Evolutionary conservation across 345 rosid genomes (phyloP).

Genomic region (Eucalyptus cloeziana): DNA sequence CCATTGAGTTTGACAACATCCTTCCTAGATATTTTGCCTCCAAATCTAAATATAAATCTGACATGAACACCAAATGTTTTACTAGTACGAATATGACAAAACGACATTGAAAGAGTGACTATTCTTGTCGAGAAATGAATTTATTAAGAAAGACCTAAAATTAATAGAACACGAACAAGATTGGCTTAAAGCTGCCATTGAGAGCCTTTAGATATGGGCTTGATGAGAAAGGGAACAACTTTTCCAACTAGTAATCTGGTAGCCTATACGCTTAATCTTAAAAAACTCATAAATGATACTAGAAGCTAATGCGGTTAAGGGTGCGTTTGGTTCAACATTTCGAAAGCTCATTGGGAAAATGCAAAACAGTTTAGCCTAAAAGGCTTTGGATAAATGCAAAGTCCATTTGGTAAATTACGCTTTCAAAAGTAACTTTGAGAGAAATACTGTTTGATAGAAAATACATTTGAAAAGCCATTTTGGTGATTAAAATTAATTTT

Average conservation of each 20-base stretch:
- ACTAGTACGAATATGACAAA: not conserved
- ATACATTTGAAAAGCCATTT: no score
- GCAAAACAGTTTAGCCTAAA: rapidly evolving
- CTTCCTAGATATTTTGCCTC: no score
- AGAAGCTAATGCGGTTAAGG: no score
- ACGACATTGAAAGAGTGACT: not conserved
- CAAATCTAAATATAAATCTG: no score
- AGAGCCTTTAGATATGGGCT: not conserved
- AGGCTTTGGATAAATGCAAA: rapidly evolving
- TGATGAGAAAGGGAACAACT: no score
- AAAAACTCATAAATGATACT: no score
- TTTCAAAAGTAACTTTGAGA: no score
- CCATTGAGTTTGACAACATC: no score
- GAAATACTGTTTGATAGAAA: no score
- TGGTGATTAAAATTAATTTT: rapidly evolving
- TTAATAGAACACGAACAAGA: not conserved
- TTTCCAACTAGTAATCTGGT: no score
- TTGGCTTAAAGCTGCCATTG: not conserved
- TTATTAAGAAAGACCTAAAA: not conserved
- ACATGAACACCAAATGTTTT: not conserved
- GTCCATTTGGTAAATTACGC: no score
- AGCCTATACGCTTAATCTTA: no score
- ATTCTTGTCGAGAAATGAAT: not conserved
- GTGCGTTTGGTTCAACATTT: rapidly evolving
- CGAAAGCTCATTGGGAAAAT: rapidly evolving